phyloP scores from a whole-genome alignment of 805 yeast genomes.

The Pichia phayaonensis region DNA sequence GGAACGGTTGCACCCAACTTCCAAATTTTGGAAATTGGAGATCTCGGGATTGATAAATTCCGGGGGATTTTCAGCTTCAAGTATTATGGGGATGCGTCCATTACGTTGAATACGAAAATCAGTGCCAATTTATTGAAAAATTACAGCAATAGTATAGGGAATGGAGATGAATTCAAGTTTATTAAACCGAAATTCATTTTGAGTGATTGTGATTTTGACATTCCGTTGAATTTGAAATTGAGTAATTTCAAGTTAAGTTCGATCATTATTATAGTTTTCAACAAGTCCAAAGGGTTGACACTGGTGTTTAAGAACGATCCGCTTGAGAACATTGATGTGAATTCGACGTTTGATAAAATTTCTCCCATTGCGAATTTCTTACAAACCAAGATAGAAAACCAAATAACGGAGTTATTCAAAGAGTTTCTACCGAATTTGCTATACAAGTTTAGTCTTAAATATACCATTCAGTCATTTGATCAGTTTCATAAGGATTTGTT shows the following conservation, averaged over 20 bases:
- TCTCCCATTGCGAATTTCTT: slow-evolving; percentile 77
- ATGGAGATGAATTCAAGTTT: slow-evolving; percentile 36
- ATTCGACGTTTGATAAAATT: slow-evolving; percentile 80
- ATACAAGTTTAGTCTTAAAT: slow-evolving; percentile 66
- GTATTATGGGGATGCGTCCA: slow-evolving; percentile 68
- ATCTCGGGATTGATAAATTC: slow-evolving; percentile 65
- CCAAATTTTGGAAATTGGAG: slow-evolving; percentile 79
- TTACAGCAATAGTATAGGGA: slow-evolving; percentile 33
- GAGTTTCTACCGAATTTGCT: slow-evolving; percentile 78
- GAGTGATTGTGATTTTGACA: slow-evolving; percentile 60
- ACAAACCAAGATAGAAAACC: slow-evolving; percentile 76
- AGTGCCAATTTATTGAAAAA: slow-evolving; percentile 80
- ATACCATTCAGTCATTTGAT: slow-evolving; percentile 36
- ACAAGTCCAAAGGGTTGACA: slow-evolving; percentile 75
- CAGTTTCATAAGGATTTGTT: slow-evolving; percentile 31
- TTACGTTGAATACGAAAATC: slow-evolving; percentile 69
- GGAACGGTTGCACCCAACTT: slow-evolving; percentile 69
- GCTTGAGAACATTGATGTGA: slow-evolving; percentile 70
- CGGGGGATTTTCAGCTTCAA: slow-evolving; percentile 75
- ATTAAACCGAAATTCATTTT: slow-evolving; percentile 60
- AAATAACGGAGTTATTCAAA: slow-evolving; percentile 70
- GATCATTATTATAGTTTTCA: slow-evolving; percentile 77
- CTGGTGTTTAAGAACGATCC: slow-evolving; percentile 87
- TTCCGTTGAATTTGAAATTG: slow-evolving; percentile 70
- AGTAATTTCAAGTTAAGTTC: slow-evolving; percentile 69